Evolutionary conservation across 176 grass and related monocot species (phyloP).

Genomic region (Puya raimondii): DNA sequence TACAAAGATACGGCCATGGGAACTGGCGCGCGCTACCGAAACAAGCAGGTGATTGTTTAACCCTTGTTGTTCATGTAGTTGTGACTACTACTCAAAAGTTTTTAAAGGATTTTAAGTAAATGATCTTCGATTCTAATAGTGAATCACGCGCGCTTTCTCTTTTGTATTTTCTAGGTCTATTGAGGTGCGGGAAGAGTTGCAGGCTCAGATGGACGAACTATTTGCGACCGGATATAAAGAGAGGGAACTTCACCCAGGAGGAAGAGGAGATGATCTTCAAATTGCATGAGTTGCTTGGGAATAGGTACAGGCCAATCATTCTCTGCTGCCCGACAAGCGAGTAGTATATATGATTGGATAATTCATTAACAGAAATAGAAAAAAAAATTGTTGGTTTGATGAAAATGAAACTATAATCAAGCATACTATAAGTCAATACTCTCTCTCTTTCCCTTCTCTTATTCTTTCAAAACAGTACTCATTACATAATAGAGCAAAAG

Average conservation of each 20-base stretch:
- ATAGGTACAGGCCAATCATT: neutral
- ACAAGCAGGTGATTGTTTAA: constrained; percentile 46
- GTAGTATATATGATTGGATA: no score
- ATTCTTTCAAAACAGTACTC: no score
- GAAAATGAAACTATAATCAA: no score
- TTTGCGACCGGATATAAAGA: constrained; percentile 75
- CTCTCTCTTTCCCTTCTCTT: no score
- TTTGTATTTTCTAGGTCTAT: constrained; percentile 30
- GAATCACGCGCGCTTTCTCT: no score
- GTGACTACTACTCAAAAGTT: no score
- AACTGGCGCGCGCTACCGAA: constrained; percentile 94
- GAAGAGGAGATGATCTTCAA: constrained; percentile 69
- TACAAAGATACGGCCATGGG: constrained; percentile 55
- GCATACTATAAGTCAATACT: no score
- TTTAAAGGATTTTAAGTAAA: no score
- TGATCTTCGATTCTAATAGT: no score
- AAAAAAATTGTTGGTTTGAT: no score
- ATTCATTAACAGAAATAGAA: neutral
- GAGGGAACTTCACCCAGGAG: constrained; percentile 73
- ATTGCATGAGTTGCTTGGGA: constrained; percentile 36
- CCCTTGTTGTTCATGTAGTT: no score
- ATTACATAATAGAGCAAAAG: no score
- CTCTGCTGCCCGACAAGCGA: neutral
- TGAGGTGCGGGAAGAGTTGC: constrained; percentile 83
- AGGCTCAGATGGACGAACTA: constrained; percentile 92